A percentile compares a stretch with the other conserved stretches of the same genome.
phyloP scores from a whole-genome alignment of 495 filamentous ascomycete species.

The Pseudomonodictys pantanalensis region DNA sequence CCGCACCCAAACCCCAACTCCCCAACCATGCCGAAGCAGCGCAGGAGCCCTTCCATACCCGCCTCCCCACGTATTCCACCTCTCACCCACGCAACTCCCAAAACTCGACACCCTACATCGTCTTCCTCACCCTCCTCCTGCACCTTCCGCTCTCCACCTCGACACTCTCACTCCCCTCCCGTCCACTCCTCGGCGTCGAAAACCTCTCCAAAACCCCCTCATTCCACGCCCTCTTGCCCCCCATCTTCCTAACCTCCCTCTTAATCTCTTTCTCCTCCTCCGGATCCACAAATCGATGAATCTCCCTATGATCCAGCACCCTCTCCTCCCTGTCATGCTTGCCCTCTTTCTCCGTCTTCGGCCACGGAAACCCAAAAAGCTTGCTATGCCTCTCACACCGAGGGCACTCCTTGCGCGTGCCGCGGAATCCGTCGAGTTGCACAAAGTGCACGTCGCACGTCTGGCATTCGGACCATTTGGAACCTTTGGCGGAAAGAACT shows the following conservation, averaged over 20 bases:
- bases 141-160: slow-evolving; percentile 16
- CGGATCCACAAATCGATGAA: slow-evolving; percentile 44
- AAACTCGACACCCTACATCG: slow-evolving; percentile 3
- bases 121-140: slow-evolving; percentile 10
- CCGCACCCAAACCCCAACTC: too few relatives aligned
- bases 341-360: slow-evolving; percentile 80
- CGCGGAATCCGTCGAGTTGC: slow-evolving; percentile 76
- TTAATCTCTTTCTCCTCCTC: slow-evolving; percentile 39
- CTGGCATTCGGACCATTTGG: slow-evolving; percentile 82
- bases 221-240: neutral
- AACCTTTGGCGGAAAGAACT: slow-evolving; percentile 68
- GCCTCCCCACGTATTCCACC: neutral
- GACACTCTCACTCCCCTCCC: slow-evolving; percentile 10
- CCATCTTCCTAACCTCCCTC: slow-evolving; percentile 28
- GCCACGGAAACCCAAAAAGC: slow-evolving; percentile 92
- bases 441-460: slow-evolving; percentile 79
- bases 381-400: slow-evolving; percentile 95
- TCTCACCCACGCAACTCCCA: neutral
- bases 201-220: slow-evolving; percentile 11
- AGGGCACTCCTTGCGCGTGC: slow-evolving; percentile 75
- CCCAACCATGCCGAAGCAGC: too few relatives aligned
- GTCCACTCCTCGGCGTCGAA: slow-evolving; percentile 6
- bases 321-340: slow-evolving; percentile 67
- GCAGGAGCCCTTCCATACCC: too few relatives aligned
- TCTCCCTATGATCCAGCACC: slow-evolving; percentile 41